These are phyloP conservation scores for Wolfiporia cocos DNA, from an alignment of 1,284 basidiomycete species.

Conservation along the genomic window DNA sequence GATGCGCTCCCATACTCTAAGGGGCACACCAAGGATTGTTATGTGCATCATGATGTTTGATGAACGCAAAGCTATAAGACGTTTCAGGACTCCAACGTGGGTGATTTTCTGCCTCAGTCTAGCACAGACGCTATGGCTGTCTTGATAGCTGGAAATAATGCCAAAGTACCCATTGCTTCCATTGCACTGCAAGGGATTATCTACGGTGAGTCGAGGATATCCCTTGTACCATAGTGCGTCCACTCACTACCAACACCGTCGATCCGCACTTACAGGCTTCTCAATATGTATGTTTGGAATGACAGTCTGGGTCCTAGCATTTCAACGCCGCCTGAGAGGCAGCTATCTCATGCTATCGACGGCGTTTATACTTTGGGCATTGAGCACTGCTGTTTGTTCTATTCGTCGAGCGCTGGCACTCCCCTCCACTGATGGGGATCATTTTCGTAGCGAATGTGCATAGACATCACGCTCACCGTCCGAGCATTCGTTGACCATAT, in stretches of 20 bases:
- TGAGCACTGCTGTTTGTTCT: slow-evolving; percentile 2
- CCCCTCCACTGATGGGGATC: background rate
- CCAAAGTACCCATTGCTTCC: slow-evolving; percentile 1
- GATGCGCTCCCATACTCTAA: too few relatives aligned
- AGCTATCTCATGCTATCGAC: background rate
- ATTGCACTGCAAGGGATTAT: slow-evolving; percentile 1
- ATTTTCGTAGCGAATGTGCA: slow-evolving; percentile 1
- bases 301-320: slow-evolving; percentile 2
- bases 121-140: slow-evolving; percentile 1
- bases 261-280: background rate
- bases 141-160: slow-evolving; percentile 1
- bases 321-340: background rate
- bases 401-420: background rate
- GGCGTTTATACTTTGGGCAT: slow-evolving; percentile 1
- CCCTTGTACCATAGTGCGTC: background rate
- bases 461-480: slow-evolving; percentile 1
- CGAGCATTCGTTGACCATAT: slow-evolving; percentile 5
- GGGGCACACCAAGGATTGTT: too few relatives aligned
- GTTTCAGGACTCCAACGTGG: too few relatives aligned
- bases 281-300: slow-evolving; percentile 4
- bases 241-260: background rate
- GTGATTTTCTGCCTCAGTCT: too few relatives aligned
- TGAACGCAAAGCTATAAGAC: too few relatives aligned
- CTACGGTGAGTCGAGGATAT: slow-evolving; percentile 1
- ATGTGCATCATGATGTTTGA: too few relatives aligned